Evolutionary conservation across 176 grass and related monocot species (phyloP), one percentile per base, ranked within the genome.

Genomic region (Juncus inflexus): DNA sequence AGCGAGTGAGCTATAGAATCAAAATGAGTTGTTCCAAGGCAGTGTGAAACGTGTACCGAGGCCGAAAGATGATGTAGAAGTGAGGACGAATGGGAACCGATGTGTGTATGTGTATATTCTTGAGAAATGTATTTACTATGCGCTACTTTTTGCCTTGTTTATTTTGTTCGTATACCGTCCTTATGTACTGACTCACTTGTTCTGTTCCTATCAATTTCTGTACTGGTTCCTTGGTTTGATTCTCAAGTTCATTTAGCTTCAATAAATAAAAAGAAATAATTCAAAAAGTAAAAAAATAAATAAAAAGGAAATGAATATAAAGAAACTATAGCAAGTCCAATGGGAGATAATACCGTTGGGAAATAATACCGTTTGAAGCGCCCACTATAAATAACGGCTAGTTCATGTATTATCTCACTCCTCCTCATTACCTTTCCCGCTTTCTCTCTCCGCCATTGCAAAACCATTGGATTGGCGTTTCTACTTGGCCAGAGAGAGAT

Each of bases 31-130:
- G 6, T 47, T 47, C 1, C 43, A 9, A 47, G 43, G 6, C 54
- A 14, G 7, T 43, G n/a, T 3, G 42, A 57, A 12, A 70, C 6
- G 35, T 14, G 28, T 58, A 71, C 38, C 13, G 8, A 42, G 40
- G 51, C 41, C 19, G 67, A 71, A 71, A 7, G 11, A n/a, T 67
- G 37, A 52, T 67, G 35, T 54, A 53, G 19, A 16, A 67, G 36
- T 37, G 53, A 70, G 43, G 19, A 28, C 19, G 19, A 28, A 28
- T 28, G 19, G 19, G 19, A 28, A 28, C 55, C 40, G 65, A 63
- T 55, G 66, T 15, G 8, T 12, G 50, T 16, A 55, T 39, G 50
- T 69, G 50, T 69, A 56, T 69, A 69, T 69, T 69, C 38, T 49
- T 15, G 66, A 69, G 14, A 7, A 40, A 40, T 69, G 51, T 69